These are phyloP conservation scores for Camellia sinensis DNA, from an alignment of 148 eudicot species.

Conservation along the genomic window DNA sequence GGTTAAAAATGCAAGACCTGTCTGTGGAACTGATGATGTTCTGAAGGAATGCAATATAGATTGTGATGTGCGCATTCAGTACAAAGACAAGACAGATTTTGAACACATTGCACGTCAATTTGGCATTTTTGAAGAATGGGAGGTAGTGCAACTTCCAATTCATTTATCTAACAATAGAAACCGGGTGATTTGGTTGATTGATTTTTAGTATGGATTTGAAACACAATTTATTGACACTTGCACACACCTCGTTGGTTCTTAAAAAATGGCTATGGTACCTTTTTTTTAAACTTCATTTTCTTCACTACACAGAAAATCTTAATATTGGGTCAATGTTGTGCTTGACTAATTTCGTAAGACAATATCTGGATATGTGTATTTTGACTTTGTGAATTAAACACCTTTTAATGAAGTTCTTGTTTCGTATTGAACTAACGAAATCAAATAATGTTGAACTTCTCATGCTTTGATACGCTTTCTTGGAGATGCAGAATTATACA, in stretches of 20 bases:
- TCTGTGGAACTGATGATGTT: constrained; percentile 51
- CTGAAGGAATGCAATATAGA: constrained; percentile 57
- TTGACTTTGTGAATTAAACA: no score
- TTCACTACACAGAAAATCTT: no score
- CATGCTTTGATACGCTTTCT: no score
- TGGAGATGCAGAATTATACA: no score
- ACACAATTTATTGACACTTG: no score
- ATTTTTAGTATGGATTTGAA: background rate
- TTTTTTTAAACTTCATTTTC: background rate
- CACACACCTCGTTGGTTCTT: no score
- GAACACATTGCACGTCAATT: constrained; percentile 76
- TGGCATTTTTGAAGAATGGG: constrained; percentile 98
- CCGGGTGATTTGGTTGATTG: background rate
- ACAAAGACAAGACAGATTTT: constrained; percentile 65
- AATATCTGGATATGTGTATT: no score
- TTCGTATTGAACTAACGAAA: no score
- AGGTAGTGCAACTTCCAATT: constrained; percentile 42
- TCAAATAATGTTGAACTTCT: no score
- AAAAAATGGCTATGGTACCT: background rate
- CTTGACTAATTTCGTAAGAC: no score
- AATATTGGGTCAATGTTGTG: no score
- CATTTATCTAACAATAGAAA: background rate
- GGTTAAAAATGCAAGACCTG: constrained; percentile 64
- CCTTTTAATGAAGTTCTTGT: no score
- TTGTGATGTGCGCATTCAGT: constrained; percentile 77